Evolutionary conservation across 1,284 basidiomycete genomes (phyloP).

Genomic region (Cystobasidiaceae sp.): DNA sequence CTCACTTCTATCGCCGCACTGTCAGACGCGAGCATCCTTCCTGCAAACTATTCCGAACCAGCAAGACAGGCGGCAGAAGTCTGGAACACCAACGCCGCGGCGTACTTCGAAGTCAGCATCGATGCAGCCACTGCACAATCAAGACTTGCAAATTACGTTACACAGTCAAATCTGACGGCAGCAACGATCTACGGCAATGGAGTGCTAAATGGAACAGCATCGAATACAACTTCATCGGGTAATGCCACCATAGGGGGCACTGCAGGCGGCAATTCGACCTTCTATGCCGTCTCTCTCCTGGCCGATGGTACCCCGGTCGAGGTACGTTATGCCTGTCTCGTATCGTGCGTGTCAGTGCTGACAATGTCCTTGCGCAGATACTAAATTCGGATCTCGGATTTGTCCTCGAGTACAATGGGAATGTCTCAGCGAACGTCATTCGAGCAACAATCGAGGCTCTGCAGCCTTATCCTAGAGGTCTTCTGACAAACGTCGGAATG

Average conservation of each 20-base stretch:
- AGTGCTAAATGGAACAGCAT: neutral
- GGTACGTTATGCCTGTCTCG: neutral
- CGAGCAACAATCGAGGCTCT: slow-evolving; percentile 49
- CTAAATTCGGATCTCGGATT: slow-evolving; percentile 51
- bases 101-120: slow-evolving; percentile 51
- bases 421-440: slow-evolving; percentile 45
- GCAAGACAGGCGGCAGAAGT: slow-evolving; percentile 45
- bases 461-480: slow-evolving; percentile 50
- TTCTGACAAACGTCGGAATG: slow-evolving; percentile 52
- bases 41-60: slow-evolving; percentile 43
- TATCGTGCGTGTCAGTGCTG: neutral
- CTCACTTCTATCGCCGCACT: slow-evolving; percentile 51
- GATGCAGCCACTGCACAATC: slow-evolving; percentile 43
- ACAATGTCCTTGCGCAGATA: slow-evolving; percentile 34
- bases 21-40: slow-evolving; percentile 46
- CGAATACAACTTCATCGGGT: neutral
- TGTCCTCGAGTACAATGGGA: slow-evolving; percentile 48
- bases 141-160: slow-evolving; percentile 50
- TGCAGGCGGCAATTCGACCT: slow-evolving; percentile 16
- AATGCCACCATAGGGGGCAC: slow-evolving; percentile 1
- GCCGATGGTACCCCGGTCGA: slow-evolving; percentile 44
- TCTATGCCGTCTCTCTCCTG: slow-evolving; percentile 48
- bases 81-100: slow-evolving; percentile 51
- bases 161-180: slow-evolving; percentile 47
- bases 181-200: slow-evolving; percentile 43